These are phyloP conservation scores for Didymella exigua DNA, from an alignment of 2,329 filamentous ascomycete species.

Conservation along the genomic window DNA sequence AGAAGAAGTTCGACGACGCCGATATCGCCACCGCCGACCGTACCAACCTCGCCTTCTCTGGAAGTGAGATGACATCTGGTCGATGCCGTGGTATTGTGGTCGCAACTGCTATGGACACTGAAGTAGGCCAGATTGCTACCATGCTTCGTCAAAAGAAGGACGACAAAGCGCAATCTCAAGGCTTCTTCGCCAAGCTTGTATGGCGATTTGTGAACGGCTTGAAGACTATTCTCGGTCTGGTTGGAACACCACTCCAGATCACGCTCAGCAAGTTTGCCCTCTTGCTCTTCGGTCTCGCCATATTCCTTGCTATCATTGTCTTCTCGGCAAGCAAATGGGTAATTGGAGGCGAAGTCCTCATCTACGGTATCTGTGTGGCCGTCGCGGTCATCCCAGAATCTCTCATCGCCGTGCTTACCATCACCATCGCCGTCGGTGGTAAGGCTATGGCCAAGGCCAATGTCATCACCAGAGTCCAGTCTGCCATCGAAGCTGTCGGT, in stretches of 20 bases:
- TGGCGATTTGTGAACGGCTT: conserved; percentile 45
- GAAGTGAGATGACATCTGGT: conserved; percentile 73
- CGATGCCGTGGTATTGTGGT: conserved; percentile 72
- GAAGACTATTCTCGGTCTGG: conserved; percentile 65
- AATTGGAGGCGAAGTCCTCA: conserved; percentile 51
- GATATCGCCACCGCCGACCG: conserved; percentile 68
- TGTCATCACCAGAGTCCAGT: conserved; percentile 49
- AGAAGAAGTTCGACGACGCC: conserved; percentile 57
- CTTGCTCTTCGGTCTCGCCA: conserved; percentile 75
- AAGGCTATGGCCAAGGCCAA: conserved; percentile 51
- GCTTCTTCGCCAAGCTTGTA: conserved; percentile 38
- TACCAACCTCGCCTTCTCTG: conserved; percentile 72
- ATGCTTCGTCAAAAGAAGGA: conserved; percentile 67
- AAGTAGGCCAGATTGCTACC: conserved; percentile 76
- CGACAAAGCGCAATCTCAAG: conserved; percentile 56
- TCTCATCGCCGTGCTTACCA: conserved; percentile 69
- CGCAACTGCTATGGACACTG: conserved; percentile 73
- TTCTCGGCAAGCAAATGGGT: conserved; percentile 64
- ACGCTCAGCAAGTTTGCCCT: conserved; percentile 86
- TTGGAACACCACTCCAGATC: conserved; percentile 83
- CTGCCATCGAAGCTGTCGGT: conserved; percentile 49
- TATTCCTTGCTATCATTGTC: conserved; percentile 72
- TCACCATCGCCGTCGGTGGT: conserved; percentile 61
- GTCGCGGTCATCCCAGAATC: conserved; percentile 57
- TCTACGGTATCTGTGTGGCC: conserved; percentile 56